These are phyloP conservation scores for Naganishia randhawae DNA, from an alignment of 768 basidiomycete genomes.

Conservation along the genomic window DNA sequence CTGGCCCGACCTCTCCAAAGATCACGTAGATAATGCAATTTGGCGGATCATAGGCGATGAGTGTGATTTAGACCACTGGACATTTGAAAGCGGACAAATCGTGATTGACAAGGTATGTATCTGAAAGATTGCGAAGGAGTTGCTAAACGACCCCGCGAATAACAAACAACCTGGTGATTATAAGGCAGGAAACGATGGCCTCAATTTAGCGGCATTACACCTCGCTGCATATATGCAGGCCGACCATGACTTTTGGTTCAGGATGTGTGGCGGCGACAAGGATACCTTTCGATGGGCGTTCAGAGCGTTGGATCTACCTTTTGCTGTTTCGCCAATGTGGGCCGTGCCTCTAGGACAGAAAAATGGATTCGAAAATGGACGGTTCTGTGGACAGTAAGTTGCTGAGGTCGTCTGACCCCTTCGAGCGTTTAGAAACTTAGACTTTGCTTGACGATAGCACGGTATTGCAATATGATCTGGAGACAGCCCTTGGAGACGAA, in stretches of 20 bases:
- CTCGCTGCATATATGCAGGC: slow-evolving; percentile 50
- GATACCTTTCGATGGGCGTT: slow-evolving; percentile 53
- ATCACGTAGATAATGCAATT: slow-evolving; percentile 53
- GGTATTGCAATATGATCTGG: slow-evolving; percentile 49
- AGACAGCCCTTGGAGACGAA: slow-evolving; percentile 29
- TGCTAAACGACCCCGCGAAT: background rate
- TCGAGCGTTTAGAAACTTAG: background rate
- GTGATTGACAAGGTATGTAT: slow-evolving; percentile 51
- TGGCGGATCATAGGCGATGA: slow-evolving; percentile 51
- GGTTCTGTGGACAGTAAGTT: slow-evolving; percentile 52
- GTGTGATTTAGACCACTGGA: slow-evolving; percentile 50
- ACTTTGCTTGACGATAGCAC: slow-evolving; percentile 32
- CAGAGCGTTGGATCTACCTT: slow-evolving; percentile 48
- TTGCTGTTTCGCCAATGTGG: slow-evolving; percentile 48
- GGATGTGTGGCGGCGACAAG: slow-evolving; percentile 52
- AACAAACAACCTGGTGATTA: background rate
- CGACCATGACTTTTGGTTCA: slow-evolving; percentile 53
- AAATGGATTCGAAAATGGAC: slow-evolving; percentile 36
- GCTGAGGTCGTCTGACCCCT: background rate
- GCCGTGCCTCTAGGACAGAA: slow-evolving; percentile 44
- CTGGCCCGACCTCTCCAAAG: slow-evolving; percentile 55
- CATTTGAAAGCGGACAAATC: slow-evolving; percentile 53
- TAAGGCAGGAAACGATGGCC: slow-evolving; percentile 49
- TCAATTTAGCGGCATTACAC: slow-evolving; percentile 52
- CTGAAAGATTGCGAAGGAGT: background rate